Base-by-base conservation (phyloP, 169 alveolate species). In the Cryptosporidium baileyi region DNA sequence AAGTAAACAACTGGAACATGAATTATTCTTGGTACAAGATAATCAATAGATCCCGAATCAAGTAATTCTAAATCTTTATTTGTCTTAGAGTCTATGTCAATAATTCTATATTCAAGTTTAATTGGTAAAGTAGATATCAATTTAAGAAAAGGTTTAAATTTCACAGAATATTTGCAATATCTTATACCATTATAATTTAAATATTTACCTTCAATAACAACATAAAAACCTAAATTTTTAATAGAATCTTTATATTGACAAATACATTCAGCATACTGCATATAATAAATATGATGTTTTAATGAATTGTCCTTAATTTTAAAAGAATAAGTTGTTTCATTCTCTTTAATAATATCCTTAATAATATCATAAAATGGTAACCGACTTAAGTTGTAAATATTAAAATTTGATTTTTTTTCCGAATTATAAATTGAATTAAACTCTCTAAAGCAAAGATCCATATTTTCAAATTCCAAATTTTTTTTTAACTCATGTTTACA, bases 41-140 rank as follows among this genome's bases (percentile, higher is more conserved):
- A 74, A 41, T 74, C 67, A 15, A 65, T 45, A 30, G 17, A 47
- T 3, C 81, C 81, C 15, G 61, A 49, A 65, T 45, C 32, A 19
- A 22, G 24, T 32, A 30, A 32, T 15, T 0, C 26, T 32, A 40
- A 19, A 60, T 60, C 22, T 2, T 13, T 11, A 6, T 17, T 62
- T 1, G 24, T 60, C 6, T 3, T 19, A 0, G 32, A 57, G n/a
- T 57, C 80, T 5, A 17, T 15, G 24, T 36, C 51, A 15, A 28
- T 40, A 17, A 74, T 13, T 32, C 85, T 74, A 44, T 57, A 74
- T 5, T 74, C 51, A 9, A 74, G n/a, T 17, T 52, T 41, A 13
- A 74, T 13, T 22, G 85, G 85, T 17, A 74, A 28, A 4, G 85
- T 74, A 19, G 85, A 74, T 34, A 74, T 41, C 4, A 74, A 38